A percentile compares a stretch with the other conserved stretches of the same genome.
phyloP scores from a whole-genome alignment of 192 early-diverging fungal species.

The Allomyces macrogynus region DNA sequence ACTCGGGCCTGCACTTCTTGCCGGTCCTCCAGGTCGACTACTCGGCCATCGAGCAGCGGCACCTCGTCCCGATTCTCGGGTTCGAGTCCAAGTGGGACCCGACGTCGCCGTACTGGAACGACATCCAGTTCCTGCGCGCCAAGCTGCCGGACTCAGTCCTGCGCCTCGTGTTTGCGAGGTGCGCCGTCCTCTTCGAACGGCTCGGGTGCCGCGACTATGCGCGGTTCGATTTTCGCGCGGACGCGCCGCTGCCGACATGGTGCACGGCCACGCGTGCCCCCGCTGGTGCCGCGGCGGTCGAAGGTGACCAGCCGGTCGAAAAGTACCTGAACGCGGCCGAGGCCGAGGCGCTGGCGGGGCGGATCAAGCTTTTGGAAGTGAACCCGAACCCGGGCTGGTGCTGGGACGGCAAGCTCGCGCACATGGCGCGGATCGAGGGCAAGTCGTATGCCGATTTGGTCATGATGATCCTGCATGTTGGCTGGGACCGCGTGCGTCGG shows the following conservation, averaged over 20 bases:
- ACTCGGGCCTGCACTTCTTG: slow-evolving; percentile 28
- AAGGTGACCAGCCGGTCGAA: background rate
- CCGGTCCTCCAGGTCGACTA: slow-evolving; percentile 31
- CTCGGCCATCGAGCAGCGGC: slow-evolving; percentile 15
- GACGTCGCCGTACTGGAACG: slow-evolving; percentile 28
- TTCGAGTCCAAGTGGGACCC: slow-evolving; percentile 39
- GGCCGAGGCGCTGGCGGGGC: slow-evolving; percentile 2
- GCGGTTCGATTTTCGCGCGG: slow-evolving; percentile 26
- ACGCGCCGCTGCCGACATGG: background rate
- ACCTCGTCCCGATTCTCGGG: slow-evolving; percentile 30
- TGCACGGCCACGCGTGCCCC: background rate
- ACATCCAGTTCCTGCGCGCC: slow-evolving; percentile 21
- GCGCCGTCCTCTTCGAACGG: slow-evolving; percentile 21
- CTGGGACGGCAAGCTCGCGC: slow-evolving; percentile 35
- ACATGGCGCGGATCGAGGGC: slow-evolving; percentile 28
- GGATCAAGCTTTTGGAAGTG: slow-evolving; percentile 29
- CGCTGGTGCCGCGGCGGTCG: no score
- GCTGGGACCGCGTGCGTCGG: background rate
- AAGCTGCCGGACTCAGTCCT: slow-evolving; percentile 8
- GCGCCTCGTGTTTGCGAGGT: slow-evolving; percentile 9
- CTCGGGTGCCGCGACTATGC: slow-evolving; percentile 32
- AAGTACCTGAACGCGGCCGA: slow-evolving; percentile 6
- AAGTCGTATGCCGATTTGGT: slow-evolving; percentile 21
- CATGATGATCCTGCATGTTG: slow-evolving; percentile 20
- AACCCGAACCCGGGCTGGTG: slow-evolving; percentile 41